Evolutionary conservation across 2,329 filamentous ascomycete species (phyloP).

Genomic region (Penicillium sp.): DNA sequence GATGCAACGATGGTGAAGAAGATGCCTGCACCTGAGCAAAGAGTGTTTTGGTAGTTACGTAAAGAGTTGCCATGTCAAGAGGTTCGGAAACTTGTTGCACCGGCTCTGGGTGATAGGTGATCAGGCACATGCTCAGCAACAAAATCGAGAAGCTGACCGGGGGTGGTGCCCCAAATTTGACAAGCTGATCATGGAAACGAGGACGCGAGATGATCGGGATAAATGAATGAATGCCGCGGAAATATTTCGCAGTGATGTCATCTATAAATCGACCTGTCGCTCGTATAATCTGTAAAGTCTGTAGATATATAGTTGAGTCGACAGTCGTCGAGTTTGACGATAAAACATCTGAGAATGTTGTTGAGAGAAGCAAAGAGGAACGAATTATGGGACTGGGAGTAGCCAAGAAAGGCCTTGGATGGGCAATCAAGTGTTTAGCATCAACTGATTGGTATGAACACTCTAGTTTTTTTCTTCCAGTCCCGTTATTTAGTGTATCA

Average conservation of each 20-base stretch:
- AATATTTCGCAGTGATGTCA: conserved; percentile 32
- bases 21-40: conserved; percentile 25
- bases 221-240: conserved; percentile 27
- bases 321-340: neutral
- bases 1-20: conserved; percentile 17
- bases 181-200: conserved; percentile 27
- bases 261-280: conserved; percentile 19
- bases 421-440: neutral
- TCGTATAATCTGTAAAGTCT: conserved; percentile 8
- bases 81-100: neutral
- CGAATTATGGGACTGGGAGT: neutral
- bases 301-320: conserved; percentile 5
- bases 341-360: conserved; percentile 1
- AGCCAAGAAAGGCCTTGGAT: neutral
- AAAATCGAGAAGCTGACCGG: conserved; percentile 26
- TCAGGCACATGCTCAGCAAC: conserved; percentile 27
- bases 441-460: neutral
- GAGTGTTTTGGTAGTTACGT: conserved; percentile 25
- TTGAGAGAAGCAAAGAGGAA: neutral
- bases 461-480: neutral
- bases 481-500: neutral
- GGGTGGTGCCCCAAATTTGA: conserved; percentile 14
- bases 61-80: conserved; percentile 12
- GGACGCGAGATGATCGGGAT: conserved; percentile 30
- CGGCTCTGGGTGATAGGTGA: conserved; percentile 2